These are phyloP conservation scores for Trifolium subterraneum DNA, from an alignment of 306 rosid genomes.

Conservation along the genomic window DNA sequence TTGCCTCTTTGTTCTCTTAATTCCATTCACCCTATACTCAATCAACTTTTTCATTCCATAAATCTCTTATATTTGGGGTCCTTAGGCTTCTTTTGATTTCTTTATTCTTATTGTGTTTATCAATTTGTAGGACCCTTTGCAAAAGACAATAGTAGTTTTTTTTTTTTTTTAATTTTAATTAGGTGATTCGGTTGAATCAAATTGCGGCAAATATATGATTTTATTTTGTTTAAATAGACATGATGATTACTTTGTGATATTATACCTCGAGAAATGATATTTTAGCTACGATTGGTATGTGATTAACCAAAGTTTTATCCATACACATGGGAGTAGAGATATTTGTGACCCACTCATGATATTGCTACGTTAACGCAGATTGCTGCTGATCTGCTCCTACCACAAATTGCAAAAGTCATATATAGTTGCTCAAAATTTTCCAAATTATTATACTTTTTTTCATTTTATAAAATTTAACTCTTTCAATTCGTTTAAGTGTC, in stretches of 20 bases:
- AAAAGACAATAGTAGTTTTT: neutral
- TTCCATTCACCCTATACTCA: conserved; percentile 32
- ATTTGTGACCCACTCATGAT: conserved; percentile 15
- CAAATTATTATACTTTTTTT: neutral
- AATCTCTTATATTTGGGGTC: conserved; percentile 30
- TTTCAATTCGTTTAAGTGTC: neutral
- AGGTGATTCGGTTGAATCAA: conserved; percentile 38
- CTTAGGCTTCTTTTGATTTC: conserved; percentile 35
- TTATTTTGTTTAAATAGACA: conserved; percentile 22
- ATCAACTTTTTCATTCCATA: conserved; percentile 29
- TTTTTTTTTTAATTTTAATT: neutral
- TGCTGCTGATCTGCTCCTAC: conserved; percentile 3
- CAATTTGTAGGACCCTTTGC: conserved; percentile 31
- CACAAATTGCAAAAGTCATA: neutral
- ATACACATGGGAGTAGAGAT: conserved; percentile 2
- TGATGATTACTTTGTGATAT: conserved; percentile 40
- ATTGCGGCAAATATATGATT: conserved; percentile 35
- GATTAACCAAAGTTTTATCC: conserved; percentile 26
- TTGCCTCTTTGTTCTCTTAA: conserved; percentile 4
- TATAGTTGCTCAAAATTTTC: neutral
- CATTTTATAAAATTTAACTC: neutral
- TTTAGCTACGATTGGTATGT: conserved; percentile 1
- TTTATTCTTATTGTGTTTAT: conserved; percentile 37
- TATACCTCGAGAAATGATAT: conserved; percentile 31
- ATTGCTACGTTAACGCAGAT: neutral